Evolutionary conservation across 2,329 filamentous ascomycete species (phyloP), one percentile per base, ranked within the genome.

Genomic region (Diaporthe vaccinii): DNA sequence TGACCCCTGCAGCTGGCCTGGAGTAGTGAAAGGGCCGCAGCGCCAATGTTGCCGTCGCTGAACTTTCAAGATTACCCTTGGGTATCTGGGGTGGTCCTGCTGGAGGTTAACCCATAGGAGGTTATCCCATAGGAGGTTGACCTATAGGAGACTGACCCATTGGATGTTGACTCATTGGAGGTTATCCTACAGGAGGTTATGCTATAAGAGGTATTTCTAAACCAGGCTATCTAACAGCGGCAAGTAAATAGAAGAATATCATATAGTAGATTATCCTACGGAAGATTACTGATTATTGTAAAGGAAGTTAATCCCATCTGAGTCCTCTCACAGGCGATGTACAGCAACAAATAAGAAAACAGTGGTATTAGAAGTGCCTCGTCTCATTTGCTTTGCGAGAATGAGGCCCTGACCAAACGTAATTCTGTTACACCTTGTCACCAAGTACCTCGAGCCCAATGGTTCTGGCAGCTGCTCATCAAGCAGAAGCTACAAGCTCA

Each of bases 181-280:
- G 12, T 53, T 25, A n/a, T 15, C n/a, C 49, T 5, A 14, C 1
- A 14, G 10, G 22, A 53, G 49, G 49, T n/a, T 14, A 15, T 51
- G 8, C n/a, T n/a, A 51, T 1, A 22, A 0, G 22, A 51, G 22
- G 22, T 1, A 20, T 15, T 49, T 22, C 2, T 0, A n/a, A 1
- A 22, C 14, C 7, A n/a, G 46, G 46, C 15, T 10, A 49, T 51
- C 22, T 17, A 20, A 51, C 1, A 2, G 12, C 10, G 12, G 12
- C 36, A 39, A 5, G 14, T 39, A 39, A 20, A 6, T n/a, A n/a
- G 20, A 51, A 25, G n/a, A 25, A 0, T 3, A 57, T 22, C 8
- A 7, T 14, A 15, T 25, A n/a, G 31, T 2, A 36, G 9, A n/a
- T 10, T 58, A 36, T 36, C 55, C 20, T 8, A 10, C 3, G 6